Evolutionary conservation across 148 eudicot species (phyloP), one percentile per base, ranked within the genome.

Genomic region (Gaultheria prostrata): DNA sequence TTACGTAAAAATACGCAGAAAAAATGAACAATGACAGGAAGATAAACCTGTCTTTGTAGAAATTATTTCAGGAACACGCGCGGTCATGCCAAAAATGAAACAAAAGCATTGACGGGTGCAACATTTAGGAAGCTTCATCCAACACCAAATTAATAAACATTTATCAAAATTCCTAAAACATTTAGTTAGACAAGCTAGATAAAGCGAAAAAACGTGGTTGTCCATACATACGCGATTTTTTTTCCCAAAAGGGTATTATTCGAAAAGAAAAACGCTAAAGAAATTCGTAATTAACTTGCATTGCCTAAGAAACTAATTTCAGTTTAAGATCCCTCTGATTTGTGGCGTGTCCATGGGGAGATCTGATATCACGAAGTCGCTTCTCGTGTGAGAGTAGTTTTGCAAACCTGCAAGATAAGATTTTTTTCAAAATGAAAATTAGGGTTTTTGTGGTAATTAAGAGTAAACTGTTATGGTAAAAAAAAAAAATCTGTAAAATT

Each of bases 371-470:
- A 9, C 80, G 80, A 30, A 51, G 65, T 26, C 43, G 63, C 45
- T 53, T 78, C 80, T 78, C 80, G 3, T 26, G 0, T 1, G 80
- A 78, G 6, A 78, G 80, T 18, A 78, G 13, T 53, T 78, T 53
- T 53, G 80, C 80, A 53, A 78, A 8, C 80, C 80, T 78, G 65
- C 80, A 30, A 53, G 30, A 28, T 2, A 21, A 50, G 5, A 4
- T 1, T 45, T 3, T 11, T 6, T 39, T 5, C 3, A 35, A 39
- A 39, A 14, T 11, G 8, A 1, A 28, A 54, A 54, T 54, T 18
- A 54, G 59, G 3, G 6, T 54, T 21, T 53, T 53, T 53, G 13
- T 5, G 6, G 43, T 49, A 8, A 33, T 4, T 15, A n/a, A n/a
- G 4, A 71, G 45, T 17, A 71, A 71, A 35, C 46, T 15, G 33